Conservation (phyloP, 495 filamentous ascomycete species). For the Wilcoxina mikolae region DNA sequence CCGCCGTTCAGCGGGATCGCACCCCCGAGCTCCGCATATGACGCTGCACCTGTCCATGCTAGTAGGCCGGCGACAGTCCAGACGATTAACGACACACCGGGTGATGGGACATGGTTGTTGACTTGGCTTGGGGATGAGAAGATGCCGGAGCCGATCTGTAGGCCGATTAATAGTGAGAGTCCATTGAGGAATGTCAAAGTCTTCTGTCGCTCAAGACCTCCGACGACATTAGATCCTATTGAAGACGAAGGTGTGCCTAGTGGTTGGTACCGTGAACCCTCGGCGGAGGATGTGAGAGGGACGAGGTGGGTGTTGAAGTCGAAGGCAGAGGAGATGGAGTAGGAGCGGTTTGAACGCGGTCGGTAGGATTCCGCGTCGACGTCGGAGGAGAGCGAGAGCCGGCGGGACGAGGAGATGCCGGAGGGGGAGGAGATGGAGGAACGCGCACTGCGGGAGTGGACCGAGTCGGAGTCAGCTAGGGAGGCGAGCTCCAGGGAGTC, state of each 20-base stretch:
- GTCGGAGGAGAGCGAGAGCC: conserved; percentile 69
- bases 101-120: conserved; percentile 80
- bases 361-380: conserved; percentile 39
- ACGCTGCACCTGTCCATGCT: conserved; percentile 92
- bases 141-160: conserved; percentile 96
- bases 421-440: conserved; percentile 56
- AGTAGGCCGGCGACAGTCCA: conserved; percentile 82
- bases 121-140: conserved; percentile 93
- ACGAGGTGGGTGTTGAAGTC: conserved; percentile 86
- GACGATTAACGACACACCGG: conserved; percentile 74
- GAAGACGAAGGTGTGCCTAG: conserved; percentile 53
- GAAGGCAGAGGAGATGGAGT: conserved; percentile 81
- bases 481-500: conserved; percentile 96
- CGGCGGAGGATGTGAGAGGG: conserved; percentile 72
- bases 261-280: conserved; percentile 59
- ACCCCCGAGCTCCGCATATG: conserved; percentile 89
- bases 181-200: conserved; percentile 90
- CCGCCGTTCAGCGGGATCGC: conserved; percentile 94
- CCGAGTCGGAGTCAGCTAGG: conserved; percentile 61
- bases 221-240: conserved; percentile 30
- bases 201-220: conserved; percentile 80
- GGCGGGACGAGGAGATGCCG: conserved; percentile 79
- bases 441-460: conserved; percentile 38
- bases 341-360: conserved; percentile 50
- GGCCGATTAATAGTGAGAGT: conserved; percentile 69